phyloP scores from a whole-genome alignment of 2,329 filamentous ascomycete species.

The Aaosphaeria arxii region DNA sequence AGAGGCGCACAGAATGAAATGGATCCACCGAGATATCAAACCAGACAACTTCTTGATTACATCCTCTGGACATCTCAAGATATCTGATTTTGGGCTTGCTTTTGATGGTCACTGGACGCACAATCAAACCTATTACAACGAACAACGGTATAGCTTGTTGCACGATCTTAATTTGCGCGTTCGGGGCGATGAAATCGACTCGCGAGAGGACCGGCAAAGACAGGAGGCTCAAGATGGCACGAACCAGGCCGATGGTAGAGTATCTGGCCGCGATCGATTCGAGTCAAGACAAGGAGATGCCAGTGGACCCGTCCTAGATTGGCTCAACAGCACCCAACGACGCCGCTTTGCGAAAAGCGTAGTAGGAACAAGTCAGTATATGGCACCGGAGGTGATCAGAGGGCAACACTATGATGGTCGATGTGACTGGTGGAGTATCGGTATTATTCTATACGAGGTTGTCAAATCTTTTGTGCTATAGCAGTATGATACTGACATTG shows the following conservation, averaged over 20 bases:
- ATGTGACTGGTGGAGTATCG: slow-evolving; percentile 97
- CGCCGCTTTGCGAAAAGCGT: slow-evolving; percentile 77
- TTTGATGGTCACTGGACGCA: slow-evolving; percentile 96
- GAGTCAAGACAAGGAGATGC: slow-evolving; percentile 18
- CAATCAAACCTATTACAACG: slow-evolving; percentile 81
- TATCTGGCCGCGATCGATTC: slow-evolving; percentile 11
- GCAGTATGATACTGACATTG: slow-evolving; percentile 36
- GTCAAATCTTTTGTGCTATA: slow-evolving; percentile 1
- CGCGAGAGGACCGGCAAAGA: slow-evolving; percentile 47
- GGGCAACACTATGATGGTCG: slow-evolving; percentile 84
- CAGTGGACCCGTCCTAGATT: slow-evolving; percentile 36
- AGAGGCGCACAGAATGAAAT: slow-evolving; percentile 81
- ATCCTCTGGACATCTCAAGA: slow-evolving; percentile 84
- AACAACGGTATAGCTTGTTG: slow-evolving; percentile 75
- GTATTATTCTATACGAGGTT: slow-evolving; percentile 85
- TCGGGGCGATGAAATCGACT: slow-evolving; percentile 70
- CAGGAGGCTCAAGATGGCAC: slow-evolving; percentile 18
- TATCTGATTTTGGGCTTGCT: slow-evolving; percentile 92
- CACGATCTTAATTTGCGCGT: slow-evolving; percentile 73
- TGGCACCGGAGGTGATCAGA: slow-evolving; percentile 90
- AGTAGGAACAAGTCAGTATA: slow-evolving; percentile 95
- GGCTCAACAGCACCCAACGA: slow-evolving; percentile 50
- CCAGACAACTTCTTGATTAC: slow-evolving; percentile 96
- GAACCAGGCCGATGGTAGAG: slow-evolving; percentile 35
- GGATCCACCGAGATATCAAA: slow-evolving; percentile 95